phyloP scores from a whole-genome alignment of 306 rosid species.

The Gillenia trifoliata region DNA sequence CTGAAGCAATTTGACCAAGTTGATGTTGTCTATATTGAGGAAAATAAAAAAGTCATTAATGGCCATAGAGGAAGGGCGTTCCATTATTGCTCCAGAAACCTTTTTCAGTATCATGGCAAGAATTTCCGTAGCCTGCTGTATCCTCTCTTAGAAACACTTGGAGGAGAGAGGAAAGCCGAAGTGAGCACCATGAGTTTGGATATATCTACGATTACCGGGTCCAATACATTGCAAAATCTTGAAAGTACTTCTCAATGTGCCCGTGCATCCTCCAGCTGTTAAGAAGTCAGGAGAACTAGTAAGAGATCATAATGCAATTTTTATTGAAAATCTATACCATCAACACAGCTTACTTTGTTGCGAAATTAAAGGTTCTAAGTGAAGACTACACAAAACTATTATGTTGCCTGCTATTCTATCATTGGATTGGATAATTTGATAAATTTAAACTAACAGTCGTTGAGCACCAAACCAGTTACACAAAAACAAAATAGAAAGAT shows the following conservation, averaged over 20 bases:
- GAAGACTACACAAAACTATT: not conserved
- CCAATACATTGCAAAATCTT: slow-evolving; percentile 72
- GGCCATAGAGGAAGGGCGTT: slow-evolving; percentile 55
- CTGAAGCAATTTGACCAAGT: slow-evolving; percentile 72
- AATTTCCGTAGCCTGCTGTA: slow-evolving; percentile 25
- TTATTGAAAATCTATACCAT: slow-evolving; percentile 6
- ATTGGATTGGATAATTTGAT: not conserved
- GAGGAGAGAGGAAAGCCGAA: slow-evolving; percentile 69
- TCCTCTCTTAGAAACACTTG: slow-evolving; percentile 43
- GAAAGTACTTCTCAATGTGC: slow-evolving; percentile 63
- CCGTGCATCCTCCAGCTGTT: slow-evolving; percentile 74
- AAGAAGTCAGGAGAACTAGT: slow-evolving; percentile 17
- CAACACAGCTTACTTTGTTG: not conserved
- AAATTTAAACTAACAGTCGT: slow-evolving; percentile 3
- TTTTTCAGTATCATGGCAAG: slow-evolving; percentile 31
- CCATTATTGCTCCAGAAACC: slow-evolving; percentile 41
- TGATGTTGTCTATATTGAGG: slow-evolving; percentile 77
- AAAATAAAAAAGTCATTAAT: slow-evolving; percentile 83
- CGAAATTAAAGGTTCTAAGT: too few species aligned
- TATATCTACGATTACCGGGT: slow-evolving; percentile 88
- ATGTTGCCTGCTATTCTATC: not conserved
- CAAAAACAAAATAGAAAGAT: slow-evolving; percentile 19
- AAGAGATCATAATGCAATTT: slow-evolving; percentile 16
- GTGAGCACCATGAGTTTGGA: slow-evolving; percentile 75
- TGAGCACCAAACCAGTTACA: slow-evolving; percentile 8